A percentile compares a stretch with the other conserved stretches of the same genome.
phyloP scores from a whole-genome alignment of 1,139 yeast genomes.

The Candida gigantensis region DNA sequence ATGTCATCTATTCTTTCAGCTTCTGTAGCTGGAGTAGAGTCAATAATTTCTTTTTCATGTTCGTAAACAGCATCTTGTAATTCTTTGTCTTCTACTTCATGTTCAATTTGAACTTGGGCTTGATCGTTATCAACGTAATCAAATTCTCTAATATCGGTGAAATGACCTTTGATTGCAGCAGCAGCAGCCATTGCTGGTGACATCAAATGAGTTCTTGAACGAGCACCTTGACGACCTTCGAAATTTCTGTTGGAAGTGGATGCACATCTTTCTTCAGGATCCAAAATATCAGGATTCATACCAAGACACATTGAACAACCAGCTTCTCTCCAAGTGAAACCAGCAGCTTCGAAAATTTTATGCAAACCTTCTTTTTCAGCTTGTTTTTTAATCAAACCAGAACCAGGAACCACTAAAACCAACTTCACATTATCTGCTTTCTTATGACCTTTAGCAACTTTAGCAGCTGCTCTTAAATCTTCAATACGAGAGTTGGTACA shows the following conservation, averaged over 20 bases:
- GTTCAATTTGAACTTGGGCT: slow-evolving; percentile 60
- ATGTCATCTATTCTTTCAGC: slow-evolving; percentile 59
- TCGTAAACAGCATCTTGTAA: slow-evolving; percentile 69
- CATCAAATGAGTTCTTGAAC: slow-evolving; percentile 95
- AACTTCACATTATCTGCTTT: slow-evolving; percentile 79
- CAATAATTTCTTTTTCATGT: slow-evolving; percentile 63
- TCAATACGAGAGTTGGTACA: slow-evolving; percentile 98
- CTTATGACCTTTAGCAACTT: slow-evolving; percentile 86
- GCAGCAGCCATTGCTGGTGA: slow-evolving; percentile 99
- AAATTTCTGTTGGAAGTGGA: slow-evolving; percentile 98
- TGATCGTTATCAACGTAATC: slow-evolving; percentile 60
- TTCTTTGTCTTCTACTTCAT: slow-evolving; percentile 52
- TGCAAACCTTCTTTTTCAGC: slow-evolving; percentile 96
- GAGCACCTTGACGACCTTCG: slow-evolving; percentile 98
- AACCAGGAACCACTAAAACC: slow-evolving; percentile 95
- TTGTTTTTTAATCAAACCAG: slow-evolving; percentile 88
- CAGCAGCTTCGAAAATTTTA: slow-evolving; percentile 86
- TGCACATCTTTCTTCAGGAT: slow-evolving; percentile 96
- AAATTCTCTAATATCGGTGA: slow-evolving; percentile 85
- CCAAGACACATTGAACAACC: slow-evolving; percentile 99
- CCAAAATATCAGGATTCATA: slow-evolving; percentile 96
- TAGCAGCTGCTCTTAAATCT: slow-evolving; percentile 94
- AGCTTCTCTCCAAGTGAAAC: slow-evolving; percentile 98
- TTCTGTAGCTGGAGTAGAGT: slow-evolving; percentile 32
- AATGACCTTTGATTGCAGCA: slow-evolving; percentile 90